Percentiles rank a stretch among this genome's conserved stretches.
Conservation (phyloP, 2,329 filamentous ascomycete species). For the Arthroderma uncinatum region DNA sequence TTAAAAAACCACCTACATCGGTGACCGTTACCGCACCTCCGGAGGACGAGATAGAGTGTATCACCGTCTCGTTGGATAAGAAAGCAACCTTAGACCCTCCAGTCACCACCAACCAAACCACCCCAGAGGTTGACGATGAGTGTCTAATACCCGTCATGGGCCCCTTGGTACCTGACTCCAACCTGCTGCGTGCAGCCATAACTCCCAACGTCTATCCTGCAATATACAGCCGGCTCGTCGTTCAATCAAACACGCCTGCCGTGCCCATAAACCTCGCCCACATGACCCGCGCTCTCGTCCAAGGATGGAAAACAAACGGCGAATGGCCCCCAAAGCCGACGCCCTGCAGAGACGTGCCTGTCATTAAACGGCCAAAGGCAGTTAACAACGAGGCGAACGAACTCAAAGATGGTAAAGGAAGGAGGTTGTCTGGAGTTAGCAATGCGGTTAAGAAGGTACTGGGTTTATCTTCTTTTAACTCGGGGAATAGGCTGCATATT, state of each 20-base stretch:
- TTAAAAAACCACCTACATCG: neutral
- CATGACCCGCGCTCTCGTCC: conserved; percentile 67
- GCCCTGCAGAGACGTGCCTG: conserved; percentile 23
- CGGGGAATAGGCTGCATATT: conserved; percentile 29
- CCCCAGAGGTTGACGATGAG: conserved; percentile 31
- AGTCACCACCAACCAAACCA: too few species aligned
- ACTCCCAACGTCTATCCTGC: conserved; percentile 61
- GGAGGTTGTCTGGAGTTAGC: conserved; percentile 26
- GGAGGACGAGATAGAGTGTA: neutral
- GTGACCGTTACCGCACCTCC: neutral
- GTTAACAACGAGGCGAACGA: neutral
- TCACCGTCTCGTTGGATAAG: neutral
- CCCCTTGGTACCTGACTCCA: conserved; percentile 60
- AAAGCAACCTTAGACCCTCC: neutral
- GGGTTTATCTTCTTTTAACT: conserved; percentile 25
- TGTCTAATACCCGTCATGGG: conserved; percentile 58
- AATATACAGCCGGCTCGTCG: conserved; percentile 81
- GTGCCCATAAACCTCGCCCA: conserved; percentile 81
- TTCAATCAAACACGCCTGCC: conserved; percentile 67
- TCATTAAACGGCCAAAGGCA: conserved; percentile 8
- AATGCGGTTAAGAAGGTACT: conserved; percentile 34
- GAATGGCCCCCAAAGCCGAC: conserved; percentile 71
- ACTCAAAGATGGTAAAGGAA: neutral
- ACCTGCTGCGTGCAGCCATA: conserved; percentile 68
- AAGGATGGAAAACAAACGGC: conserved; percentile 84